phyloP scores from a whole-genome alignment of 2,329 filamentous ascomycete genomes.

The Talaromyces marneffei region DNA sequence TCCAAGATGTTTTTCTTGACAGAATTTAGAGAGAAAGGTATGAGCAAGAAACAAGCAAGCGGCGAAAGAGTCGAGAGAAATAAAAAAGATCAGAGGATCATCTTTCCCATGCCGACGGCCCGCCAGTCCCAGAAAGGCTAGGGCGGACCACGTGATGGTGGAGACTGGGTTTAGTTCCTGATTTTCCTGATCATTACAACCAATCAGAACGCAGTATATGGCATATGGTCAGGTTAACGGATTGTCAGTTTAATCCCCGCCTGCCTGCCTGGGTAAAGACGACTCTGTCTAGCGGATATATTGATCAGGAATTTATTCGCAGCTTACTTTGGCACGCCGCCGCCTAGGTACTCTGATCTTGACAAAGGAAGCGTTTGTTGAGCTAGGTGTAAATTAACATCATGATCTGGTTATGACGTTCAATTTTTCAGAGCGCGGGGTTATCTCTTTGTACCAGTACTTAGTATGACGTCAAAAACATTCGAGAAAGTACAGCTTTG shows the following conservation, averaged over 20 bases:
- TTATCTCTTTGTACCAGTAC: no score
- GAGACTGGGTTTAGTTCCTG: conserved; percentile 11
- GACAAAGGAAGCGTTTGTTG: background rate
- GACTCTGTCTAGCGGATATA: background rate
- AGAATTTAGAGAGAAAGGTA: background rate
- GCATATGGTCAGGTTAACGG: background rate
- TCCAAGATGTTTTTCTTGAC: background rate
- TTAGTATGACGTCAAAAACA: background rate
- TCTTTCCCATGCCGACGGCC: background rate
- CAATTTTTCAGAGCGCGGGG: background rate
- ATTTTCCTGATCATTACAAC: conserved; percentile 12
- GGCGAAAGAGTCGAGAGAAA: background rate
- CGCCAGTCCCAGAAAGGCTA: background rate
- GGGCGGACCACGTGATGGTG: conserved; percentile 8
- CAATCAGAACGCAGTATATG: background rate
- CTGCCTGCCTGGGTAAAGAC: background rate
- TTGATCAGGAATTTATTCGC: background rate
- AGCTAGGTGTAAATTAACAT: background rate
- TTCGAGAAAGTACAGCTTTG: background rate
- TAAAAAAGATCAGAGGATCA: background rate
- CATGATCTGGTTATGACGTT: background rate
- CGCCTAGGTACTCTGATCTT: background rate
- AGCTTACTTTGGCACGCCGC: background rate
- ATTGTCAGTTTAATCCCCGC: background rate
- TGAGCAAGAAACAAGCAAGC: background rate